Base-by-base conservation (phyloP, 768 basidiomycete genomes). In the Hortiboletus campestris region DNA sequence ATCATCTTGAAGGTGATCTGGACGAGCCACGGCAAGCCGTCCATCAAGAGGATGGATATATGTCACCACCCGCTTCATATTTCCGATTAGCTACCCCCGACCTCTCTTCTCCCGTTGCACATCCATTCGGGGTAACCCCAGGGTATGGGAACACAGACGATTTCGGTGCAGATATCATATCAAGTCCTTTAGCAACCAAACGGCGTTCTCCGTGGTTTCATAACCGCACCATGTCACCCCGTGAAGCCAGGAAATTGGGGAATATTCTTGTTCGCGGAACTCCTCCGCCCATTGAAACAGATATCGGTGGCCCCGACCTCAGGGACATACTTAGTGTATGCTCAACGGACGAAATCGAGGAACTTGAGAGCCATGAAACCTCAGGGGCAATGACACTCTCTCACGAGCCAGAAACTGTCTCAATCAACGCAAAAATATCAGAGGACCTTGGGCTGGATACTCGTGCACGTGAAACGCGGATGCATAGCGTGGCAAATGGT, bases 11-110 rank as follows among this genome's bases (percentile, higher is more conserved):
- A 53, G 71, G 74, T 38, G 74, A 81, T 55, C 72, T 74, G 9
- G 72, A 76, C 31, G 68, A 76, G 25, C 63, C 56, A 44, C 61
- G 67, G 34, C 76, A 82, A 49, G 64, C 61, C 11, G 82, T 89
- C 16, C 76, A 78, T 64, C 90, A 90, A 71, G 91, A 92, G 66
- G 89, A 89, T 57, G 90, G 91, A 16, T 93, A 92, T 70, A 76
- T 88, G 50, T 90, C 90, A n/a, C 89, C 89, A 16, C 73, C 81
- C 10, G 73, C 80, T 45, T 83, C 83, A 22, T 74, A 78, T 60
- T 63, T 67, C 58, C 78, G 77, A 47, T 72, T 71, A 56, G 75
- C 75, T 57, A 85, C 84, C 36, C 78, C 78, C 25, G 82, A 88
- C 55, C 63, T 91, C 29, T 89, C 87, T 45, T 90, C 89, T 12